phyloP scores from a whole-genome alignment of 1,139 yeast genomes.

The Nematodospora anomalae region DNA sequence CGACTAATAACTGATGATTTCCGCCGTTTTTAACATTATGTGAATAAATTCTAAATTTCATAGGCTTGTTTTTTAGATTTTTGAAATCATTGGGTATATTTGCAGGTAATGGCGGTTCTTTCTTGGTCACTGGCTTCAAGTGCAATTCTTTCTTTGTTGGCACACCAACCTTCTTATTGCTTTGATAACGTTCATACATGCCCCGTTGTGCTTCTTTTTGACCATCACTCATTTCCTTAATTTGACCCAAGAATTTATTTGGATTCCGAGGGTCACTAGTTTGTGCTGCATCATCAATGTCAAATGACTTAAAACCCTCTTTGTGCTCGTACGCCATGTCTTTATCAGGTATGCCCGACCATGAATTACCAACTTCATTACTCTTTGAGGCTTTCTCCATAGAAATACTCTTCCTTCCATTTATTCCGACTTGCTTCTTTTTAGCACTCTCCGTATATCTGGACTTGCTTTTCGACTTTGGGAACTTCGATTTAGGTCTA shows the following conservation, averaged over 20 bases:
- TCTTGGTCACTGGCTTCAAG: constrained; percentile 18
- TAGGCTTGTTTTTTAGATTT: constrained; percentile 16
- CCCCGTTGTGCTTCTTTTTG: constrained; percentile 15
- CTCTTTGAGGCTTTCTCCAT: neutral
- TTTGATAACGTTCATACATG: neutral
- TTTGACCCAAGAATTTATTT: constrained; percentile 26
- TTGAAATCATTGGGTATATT: constrained; percentile 18
- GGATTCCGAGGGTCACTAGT: constrained; percentile 17
- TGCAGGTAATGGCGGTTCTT: constrained; percentile 18
- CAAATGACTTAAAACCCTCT: neutral
- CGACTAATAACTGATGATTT: constrained; percentile 25
- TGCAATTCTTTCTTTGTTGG: constrained; percentile 5
- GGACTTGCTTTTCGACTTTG: neutral
- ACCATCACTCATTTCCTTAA: constrained; percentile 19
- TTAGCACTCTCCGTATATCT: too few species aligned
- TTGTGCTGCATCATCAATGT: neutral
- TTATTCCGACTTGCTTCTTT: too few species aligned
- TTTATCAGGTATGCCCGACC: neutral
- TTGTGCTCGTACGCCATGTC: neutral
- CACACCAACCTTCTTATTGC: constrained; percentile 6
- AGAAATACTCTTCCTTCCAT: neutral
- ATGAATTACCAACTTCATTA: neutral
- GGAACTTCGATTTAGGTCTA: neutral
- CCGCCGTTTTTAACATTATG: constrained; percentile 43
- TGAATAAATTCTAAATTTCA: constrained; percentile 35